These are phyloP conservation scores for Penicillium canariense DNA, from an alignment of 495 filamentous ascomycete genomes.

Conservation along the genomic window DNA sequence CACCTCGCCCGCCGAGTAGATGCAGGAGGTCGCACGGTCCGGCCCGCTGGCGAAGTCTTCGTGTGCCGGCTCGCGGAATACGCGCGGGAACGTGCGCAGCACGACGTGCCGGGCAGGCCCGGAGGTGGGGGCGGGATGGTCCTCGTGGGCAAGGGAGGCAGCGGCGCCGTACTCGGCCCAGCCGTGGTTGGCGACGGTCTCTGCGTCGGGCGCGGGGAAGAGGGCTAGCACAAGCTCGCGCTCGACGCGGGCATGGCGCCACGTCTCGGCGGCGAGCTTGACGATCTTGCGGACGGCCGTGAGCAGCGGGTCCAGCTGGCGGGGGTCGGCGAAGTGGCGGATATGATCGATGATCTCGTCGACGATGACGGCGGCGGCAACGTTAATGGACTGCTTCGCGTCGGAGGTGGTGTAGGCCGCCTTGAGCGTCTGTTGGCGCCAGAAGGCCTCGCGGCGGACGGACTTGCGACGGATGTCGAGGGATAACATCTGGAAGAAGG, in stretches of 20 bases:
- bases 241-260: slow-evolving; percentile 62
- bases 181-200: slow-evolving; percentile 36
- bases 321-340: slow-evolving; percentile 56
- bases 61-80: slow-evolving; percentile 55
- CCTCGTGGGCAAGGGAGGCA: too few species aligned
- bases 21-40: slow-evolving; percentile 39
- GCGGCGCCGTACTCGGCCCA: slow-evolving; percentile 47
- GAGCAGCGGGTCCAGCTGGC: slow-evolving; percentile 51
- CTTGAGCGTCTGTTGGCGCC: slow-evolving; percentile 63
- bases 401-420: slow-evolving; percentile 62
- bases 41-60: slow-evolving; percentile 46
- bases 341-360: slow-evolving; percentile 60
- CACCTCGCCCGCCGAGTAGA: slow-evolving; percentile 51
- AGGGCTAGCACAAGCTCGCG: slow-evolving; percentile 57
- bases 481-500: slow-evolving; percentile 59
- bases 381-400: slow-evolving; percentile 60
- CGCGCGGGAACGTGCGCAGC: slow-evolving; percentile 54
- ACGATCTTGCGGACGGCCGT: slow-evolving; percentile 56
- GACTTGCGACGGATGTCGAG: slow-evolving; percentile 62
- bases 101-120: slow-evolving; percentile 44
- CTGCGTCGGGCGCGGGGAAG: slow-evolving; percentile 49
- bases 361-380: slow-evolving; percentile 58
- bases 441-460: slow-evolving; percentile 60
- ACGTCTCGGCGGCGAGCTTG: slow-evolving; percentile 63
- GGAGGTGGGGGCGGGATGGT: slow-evolving; percentile 13